Percentiles rank a stretch among this genome's conserved stretches.
Evolutionary conservation across 306 rosid species (phyloP).

Genomic region (Abrus precatorius): DNA sequence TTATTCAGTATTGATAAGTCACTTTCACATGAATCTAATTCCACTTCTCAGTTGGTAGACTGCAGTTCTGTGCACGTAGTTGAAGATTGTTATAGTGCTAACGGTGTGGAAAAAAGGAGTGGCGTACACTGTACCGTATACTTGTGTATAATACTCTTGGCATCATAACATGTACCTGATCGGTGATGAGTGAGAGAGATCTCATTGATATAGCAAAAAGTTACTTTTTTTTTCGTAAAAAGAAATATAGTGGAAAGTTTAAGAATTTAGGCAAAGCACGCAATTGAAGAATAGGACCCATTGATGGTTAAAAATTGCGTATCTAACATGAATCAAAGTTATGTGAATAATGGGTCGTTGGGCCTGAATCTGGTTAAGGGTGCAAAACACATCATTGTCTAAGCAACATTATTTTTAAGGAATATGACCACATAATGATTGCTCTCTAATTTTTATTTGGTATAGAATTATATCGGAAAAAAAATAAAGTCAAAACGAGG

Average conservation of each 20-base stretch:
- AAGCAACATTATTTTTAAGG: slow-evolving; percentile 24
- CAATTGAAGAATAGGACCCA: slow-evolving; percentile 3
- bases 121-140: not conserved
- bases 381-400: slow-evolving; percentile 23
- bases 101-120: not conserved
- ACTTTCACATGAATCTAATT: slow-evolving; percentile 9
- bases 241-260: not conserved
- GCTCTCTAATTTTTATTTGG: slow-evolving; percentile 1
- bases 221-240: not conserved
- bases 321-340: slow-evolving; percentile 6
- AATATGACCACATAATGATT: slow-evolving; percentile 30
- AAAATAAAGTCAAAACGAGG: slow-evolving; percentile 5
- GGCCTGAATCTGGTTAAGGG: slow-evolving; percentile 1
- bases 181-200: not conserved
- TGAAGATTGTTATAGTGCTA: not conserved
- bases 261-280: not conserved
- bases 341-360: slow-evolving; percentile 9
- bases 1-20: not conserved
- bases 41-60: not conserved
- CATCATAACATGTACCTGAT: not conserved
- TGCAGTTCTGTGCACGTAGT: not conserved
- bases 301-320: slow-evolving; percentile 6
- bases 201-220: not conserved
- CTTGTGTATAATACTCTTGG: not conserved
- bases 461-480: not conserved